These are phyloP conservation scores for Claviceps fusiformis DNA, from an alignment of 2,329 filamentous ascomycete genomes.

Conservation along the genomic window DNA sequence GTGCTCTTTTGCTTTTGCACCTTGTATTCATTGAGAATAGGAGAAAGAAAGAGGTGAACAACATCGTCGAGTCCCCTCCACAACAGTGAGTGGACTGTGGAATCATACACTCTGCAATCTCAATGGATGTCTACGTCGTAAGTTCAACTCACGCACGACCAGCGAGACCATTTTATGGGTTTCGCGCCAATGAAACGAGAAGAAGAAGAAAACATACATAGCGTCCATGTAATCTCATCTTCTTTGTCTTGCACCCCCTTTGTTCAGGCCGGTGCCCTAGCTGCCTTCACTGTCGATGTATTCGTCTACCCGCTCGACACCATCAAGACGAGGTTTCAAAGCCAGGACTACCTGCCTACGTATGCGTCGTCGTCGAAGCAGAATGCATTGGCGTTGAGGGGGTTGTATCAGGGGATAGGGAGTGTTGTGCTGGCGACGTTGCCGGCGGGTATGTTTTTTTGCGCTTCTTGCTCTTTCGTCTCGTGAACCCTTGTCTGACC, in stretches of 20 bases:
- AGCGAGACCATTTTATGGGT: background rate
- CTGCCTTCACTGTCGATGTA: constrained; percentile 75
- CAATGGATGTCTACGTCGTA: constrained; percentile 21
- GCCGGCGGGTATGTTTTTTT: constrained; percentile 52
- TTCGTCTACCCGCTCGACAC: constrained; percentile 83
- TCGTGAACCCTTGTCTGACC: too few species aligned
- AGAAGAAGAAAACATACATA: too few species aligned
- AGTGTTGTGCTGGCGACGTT: constrained; percentile 75
- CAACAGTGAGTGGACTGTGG: too few species aligned
- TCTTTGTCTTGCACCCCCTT: background rate
- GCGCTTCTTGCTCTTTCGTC: background rate
- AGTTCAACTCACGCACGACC: constrained; percentile 1
- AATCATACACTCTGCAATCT: background rate
- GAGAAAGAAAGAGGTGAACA: too few species aligned
- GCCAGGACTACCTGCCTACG: constrained; percentile 55
- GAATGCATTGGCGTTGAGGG: constrained; percentile 45
- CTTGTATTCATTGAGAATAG: too few species aligned
- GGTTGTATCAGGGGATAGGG: constrained; percentile 77
- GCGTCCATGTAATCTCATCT: background rate
- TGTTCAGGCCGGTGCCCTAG: constrained; percentile 63
- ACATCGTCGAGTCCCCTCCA: too few species aligned
- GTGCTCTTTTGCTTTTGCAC: too few species aligned
- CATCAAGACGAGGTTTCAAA: constrained; percentile 75
- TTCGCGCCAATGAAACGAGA: too few species aligned
- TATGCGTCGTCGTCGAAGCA: constrained; percentile 47